A percentile compares a stretch with the other conserved stretches of the same genome.
Conservation (phyloP, 805 yeast species). For the Pichia cephalocereana region DNA sequence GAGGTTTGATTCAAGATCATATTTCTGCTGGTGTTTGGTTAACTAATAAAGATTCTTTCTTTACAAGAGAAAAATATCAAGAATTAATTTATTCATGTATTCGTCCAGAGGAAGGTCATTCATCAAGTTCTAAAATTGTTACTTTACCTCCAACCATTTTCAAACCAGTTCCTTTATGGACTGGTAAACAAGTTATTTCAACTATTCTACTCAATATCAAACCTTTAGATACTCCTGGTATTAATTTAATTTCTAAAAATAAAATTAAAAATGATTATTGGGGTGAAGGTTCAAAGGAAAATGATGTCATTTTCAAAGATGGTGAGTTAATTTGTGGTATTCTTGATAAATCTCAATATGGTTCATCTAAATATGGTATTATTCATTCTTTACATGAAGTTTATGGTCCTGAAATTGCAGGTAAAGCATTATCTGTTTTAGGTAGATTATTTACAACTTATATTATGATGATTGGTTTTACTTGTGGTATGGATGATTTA, state of each 20-base stretch:
- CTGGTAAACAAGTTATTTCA: slow-evolving; percentile 94
- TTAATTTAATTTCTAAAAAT: slow-evolving; percentile 74
- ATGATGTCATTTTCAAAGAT: slow-evolving; percentile 72
- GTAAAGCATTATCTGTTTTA: slow-evolving; percentile 80
- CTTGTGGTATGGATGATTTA: slow-evolving; percentile 99
- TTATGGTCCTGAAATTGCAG: slow-evolving; percentile 86
- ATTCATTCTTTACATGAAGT: slow-evolving; percentile 95
- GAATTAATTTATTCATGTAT: slow-evolving; percentile 90
- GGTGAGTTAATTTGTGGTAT: slow-evolving; percentile 92
- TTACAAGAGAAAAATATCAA: slow-evolving; percentile 86
- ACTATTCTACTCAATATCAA: slow-evolving; percentile 85
- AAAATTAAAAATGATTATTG: slow-evolving; percentile 92
- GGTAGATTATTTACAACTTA: slow-evolving; percentile 94
- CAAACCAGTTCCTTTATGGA: slow-evolving; percentile 90
- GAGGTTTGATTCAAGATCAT: slow-evolving; percentile 99
- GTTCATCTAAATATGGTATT: slow-evolving; percentile 94
- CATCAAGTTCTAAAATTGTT: slow-evolving; percentile 53
- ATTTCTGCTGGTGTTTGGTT: slow-evolving; percentile 99
- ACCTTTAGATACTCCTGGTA: slow-evolving; percentile 84
- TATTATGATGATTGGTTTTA: slow-evolving; percentile 84
- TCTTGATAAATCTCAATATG: slow-evolving; percentile 95
- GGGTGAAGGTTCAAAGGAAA: slow-evolving; percentile 80
- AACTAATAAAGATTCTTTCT: slow-evolving; percentile 85
- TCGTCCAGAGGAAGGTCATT: slow-evolving; percentile 96
- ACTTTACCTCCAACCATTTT: slow-evolving; percentile 85